A percentile compares a stretch with the other conserved stretches of the same genome.
Conservation (phyloP, 2,329 filamentous ascomycete genomes). For the Chaetomium sp. region DNA sequence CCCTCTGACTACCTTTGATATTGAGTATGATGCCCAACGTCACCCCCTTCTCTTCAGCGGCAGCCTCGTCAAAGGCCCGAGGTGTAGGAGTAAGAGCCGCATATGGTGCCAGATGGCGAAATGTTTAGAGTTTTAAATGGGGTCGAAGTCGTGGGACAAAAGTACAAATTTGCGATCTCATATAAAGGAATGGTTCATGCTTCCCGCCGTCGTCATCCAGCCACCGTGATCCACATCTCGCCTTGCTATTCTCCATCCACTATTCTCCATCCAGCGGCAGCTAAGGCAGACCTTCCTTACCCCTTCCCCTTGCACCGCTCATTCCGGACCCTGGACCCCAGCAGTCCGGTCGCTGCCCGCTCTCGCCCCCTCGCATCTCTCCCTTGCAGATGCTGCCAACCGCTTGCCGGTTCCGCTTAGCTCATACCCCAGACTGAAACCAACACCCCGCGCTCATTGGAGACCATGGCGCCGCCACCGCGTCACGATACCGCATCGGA, state of each 20-base stretch:
- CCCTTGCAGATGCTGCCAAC: slow-evolving; percentile 6
- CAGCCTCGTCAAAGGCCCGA: neutral
- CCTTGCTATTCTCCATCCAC: neutral
- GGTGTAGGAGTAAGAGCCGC: neutral
- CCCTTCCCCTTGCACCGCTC: neutral
- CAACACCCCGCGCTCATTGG: neutral
- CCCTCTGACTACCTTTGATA: neutral
- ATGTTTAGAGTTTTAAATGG: neutral
- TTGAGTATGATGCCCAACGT: neutral
- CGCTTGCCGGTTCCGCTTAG: neutral
- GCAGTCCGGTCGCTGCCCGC: neutral
- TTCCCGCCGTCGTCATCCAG: neutral
- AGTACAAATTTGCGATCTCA: neutral
- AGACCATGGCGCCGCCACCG: neutral
- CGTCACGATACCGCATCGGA: neutral
- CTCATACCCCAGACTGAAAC: neutral
- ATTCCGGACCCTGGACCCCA: neutral
- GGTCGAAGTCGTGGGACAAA: slow-evolving; percentile 4
- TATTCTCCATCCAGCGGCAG: neutral
- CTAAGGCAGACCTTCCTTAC: neutral
- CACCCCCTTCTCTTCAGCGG: neutral
- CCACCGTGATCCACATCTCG: neutral
- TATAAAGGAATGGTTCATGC: neutral
- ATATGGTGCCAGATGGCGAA: neutral
- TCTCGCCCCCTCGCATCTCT: neutral